Evolutionary conservation across 2,329 filamentous ascomycete genomes (phyloP).

Genomic region (Pezicula radicicola): DNA sequence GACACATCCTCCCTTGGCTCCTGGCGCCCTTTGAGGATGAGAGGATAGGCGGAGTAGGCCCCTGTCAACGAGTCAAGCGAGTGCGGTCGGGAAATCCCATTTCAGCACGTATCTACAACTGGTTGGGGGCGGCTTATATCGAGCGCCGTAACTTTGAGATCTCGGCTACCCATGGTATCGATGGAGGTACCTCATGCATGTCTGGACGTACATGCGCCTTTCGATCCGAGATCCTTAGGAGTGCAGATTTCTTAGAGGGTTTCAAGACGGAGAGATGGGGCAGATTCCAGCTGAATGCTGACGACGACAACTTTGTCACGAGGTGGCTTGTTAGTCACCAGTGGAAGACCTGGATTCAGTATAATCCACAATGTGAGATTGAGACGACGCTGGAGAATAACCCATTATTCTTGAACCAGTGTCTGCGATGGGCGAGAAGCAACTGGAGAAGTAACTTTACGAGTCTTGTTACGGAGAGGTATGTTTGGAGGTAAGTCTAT

Average conservation of each 20-base stretch:
- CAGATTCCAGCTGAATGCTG: constrained; percentile 86
- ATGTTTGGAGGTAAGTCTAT: constrained; percentile 78
- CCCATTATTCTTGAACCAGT: constrained; percentile 87
- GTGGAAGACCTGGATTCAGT: constrained; percentile 95
- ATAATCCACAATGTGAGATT: constrained; percentile 85
- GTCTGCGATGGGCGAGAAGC: constrained; percentile 90
- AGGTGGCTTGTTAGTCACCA: constrained; percentile 90
- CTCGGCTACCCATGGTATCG: constrained; percentile 89
- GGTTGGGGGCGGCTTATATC: constrained; percentile 87
- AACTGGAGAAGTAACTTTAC: constrained; percentile 98
- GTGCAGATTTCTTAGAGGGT: constrained; percentile 78
- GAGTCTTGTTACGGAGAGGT: constrained; percentile 77
- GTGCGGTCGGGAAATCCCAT: constrained; percentile 51
- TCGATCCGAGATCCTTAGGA: constrained; percentile 81
- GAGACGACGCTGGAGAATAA: constrained; percentile 91
- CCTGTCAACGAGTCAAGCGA: constrained; percentile 81
- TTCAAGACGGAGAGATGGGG: constrained; percentile 93
- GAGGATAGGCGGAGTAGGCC: constrained; percentile 84
- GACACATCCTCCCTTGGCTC: constrained; percentile 84
- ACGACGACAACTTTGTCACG: constrained; percentile 98
- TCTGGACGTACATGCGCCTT: constrained; percentile 93
- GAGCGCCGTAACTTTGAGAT: constrained; percentile 96
- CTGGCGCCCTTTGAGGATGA: constrained; percentile 86
- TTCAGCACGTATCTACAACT: constrained; percentile 72
- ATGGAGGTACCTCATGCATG: constrained; percentile 95